A percentile compares a stretch with the other conserved stretches of the same genome.
These are phyloP conservation scores for Fusarium citri DNA, from an alignment of 2,329 filamentous ascomycete genomes.

Conservation along the genomic window DNA sequence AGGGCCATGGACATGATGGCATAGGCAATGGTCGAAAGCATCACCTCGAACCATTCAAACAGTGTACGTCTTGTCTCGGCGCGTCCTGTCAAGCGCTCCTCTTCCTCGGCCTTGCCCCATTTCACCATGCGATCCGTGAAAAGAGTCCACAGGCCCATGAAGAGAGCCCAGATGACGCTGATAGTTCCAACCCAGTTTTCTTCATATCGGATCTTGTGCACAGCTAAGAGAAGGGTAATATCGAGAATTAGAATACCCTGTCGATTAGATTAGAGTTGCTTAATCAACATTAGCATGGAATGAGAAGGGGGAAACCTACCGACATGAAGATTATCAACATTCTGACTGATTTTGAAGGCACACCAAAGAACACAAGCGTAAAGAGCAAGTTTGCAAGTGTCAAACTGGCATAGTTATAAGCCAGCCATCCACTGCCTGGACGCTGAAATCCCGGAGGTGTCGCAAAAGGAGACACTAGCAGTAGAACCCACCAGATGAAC, in stretches of 20 bases:
- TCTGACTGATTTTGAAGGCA: conserved; percentile 83
- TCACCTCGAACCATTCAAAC: conserved; percentile 84
- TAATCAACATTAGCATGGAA: too few species aligned
- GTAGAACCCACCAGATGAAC: conserved; percentile 91
- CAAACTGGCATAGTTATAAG: conserved; percentile 85
- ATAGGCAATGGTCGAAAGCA: conserved; percentile 79
- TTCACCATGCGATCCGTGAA: conserved; percentile 83
- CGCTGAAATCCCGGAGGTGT: conserved; percentile 88
- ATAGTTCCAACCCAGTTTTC: conserved; percentile 91
- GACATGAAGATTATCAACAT: conserved; percentile 77
- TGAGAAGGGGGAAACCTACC: conserved; percentile 19
- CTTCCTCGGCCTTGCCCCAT: conserved; percentile 93
- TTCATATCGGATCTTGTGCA: conserved; percentile 79
- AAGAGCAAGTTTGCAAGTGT: conserved; percentile 81
- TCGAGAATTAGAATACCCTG: conserved; percentile 64
- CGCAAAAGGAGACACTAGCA: conserved; percentile 88
- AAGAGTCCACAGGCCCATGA: conserved; percentile 84
- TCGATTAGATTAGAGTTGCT: too few species aligned
- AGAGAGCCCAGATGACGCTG: conserved; percentile 82
- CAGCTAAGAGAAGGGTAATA: conserved; percentile 81
- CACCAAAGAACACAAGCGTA: conserved; percentile 85
- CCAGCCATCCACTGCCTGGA: conserved; percentile 91
- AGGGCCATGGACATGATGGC: conserved; percentile 74
- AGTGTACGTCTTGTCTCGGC: conserved; percentile 86
- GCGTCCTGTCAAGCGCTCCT: conserved; percentile 90